A percentile compares a stretch with the other conserved stretches of the same genome.
Conservation (phyloP, 2,329 filamentous ascomycete species). For the Cryphonectria parasitica region DNA sequence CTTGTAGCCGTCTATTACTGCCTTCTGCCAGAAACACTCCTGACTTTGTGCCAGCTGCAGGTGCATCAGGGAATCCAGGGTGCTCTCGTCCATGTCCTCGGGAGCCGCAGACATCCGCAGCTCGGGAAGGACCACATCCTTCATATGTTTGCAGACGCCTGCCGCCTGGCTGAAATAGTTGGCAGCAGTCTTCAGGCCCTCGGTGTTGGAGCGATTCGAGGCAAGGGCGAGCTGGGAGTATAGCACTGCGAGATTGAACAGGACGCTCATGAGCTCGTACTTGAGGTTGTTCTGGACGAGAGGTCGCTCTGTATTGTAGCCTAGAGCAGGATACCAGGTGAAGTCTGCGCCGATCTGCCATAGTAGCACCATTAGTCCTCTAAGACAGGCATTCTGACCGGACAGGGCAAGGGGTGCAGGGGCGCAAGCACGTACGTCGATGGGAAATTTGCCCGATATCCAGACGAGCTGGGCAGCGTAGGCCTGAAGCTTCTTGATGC, state of each 20-base stretch:
- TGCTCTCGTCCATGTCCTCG: constrained; percentile 93
- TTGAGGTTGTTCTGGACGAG: constrained; percentile 68
- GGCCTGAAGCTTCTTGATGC: constrained; percentile 82
- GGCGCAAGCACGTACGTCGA: constrained; percentile 67
- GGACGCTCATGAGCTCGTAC: constrained; percentile 87
- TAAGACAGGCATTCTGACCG: not conserved
- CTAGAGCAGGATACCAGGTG: constrained; percentile 91
- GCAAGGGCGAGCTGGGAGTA: constrained; percentile 90
- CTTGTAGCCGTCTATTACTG: constrained; percentile 90
- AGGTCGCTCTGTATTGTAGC: constrained; percentile 82
- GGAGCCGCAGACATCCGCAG: constrained; percentile 80
- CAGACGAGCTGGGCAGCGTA: constrained; percentile 94
- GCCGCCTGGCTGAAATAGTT: constrained; percentile 89
- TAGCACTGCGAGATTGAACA: constrained; percentile 91
- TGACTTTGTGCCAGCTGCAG: constrained; percentile 91
- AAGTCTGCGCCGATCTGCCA: constrained; percentile 88
- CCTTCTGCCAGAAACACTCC: constrained; percentile 98
- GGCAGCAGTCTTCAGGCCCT: constrained; percentile 85
- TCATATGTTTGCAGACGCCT: constrained; percentile 79
- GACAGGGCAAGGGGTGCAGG: constrained; percentile 17
- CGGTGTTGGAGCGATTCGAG: constrained; percentile 74
- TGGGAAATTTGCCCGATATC: constrained; percentile 93
- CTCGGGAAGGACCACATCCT: constrained; percentile 77
- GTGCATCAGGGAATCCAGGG: constrained; percentile 80
- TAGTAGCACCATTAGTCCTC: constrained; percentile 5